These are phyloP conservation scores for Parmelia sp. DNA, from an alignment of 495 filamentous ascomycete species.

Conservation along the genomic window DNA sequence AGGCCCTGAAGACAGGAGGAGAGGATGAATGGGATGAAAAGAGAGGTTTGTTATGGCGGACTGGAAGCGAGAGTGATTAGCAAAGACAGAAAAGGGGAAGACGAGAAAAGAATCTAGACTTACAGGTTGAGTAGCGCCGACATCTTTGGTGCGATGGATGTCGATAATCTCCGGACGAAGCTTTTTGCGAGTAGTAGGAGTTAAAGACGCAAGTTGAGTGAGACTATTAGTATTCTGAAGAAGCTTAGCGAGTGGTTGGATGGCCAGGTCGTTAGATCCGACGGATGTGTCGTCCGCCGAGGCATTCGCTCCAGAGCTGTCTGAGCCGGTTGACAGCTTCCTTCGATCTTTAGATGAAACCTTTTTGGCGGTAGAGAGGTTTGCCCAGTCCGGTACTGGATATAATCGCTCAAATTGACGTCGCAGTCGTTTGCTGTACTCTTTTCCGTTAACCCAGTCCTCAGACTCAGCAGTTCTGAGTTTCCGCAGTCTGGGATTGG, in stretches of 20 bases:
- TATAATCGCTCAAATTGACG: slow-evolving; percentile 76
- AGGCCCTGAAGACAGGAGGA: slow-evolving; percentile 81
- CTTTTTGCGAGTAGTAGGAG: slow-evolving; percentile 44
- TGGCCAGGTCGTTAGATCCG: slow-evolving; percentile 55
- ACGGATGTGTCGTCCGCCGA: slow-evolving; percentile 50
- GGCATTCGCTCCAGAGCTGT: slow-evolving; percentile 47
- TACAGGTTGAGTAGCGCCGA: slow-evolving; percentile 53
- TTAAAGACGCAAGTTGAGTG: slow-evolving; percentile 40
- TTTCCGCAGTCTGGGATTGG: slow-evolving; percentile 67
- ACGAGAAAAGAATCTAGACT: slow-evolving; percentile 26
- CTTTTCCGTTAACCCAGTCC: slow-evolving; percentile 76
- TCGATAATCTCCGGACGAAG: slow-evolving; percentile 81
- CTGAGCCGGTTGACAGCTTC: slow-evolving; percentile 37
- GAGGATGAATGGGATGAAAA: slow-evolving; percentile 82
- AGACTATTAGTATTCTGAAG: slow-evolving; percentile 61
- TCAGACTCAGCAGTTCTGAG: slow-evolving; percentile 71
- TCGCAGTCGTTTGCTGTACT: slow-evolving; percentile 74
- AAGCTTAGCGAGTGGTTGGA: slow-evolving; percentile 71
- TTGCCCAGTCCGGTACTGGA: slow-evolving; percentile 74
- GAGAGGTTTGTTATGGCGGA: slow-evolving; percentile 75
- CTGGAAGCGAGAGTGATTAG: slow-evolving; percentile 45
- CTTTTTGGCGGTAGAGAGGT: slow-evolving; percentile 34
- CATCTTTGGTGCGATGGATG: slow-evolving; percentile 67
- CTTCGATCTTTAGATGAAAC: slow-evolving; percentile 47
- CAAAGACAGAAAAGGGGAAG: not conserved